Percentiles rank a stretch among this genome's conserved stretches.
Evolutionary conservation across 331 rosid species (phyloP).

Genomic region (Arachis monticola): DNA sequence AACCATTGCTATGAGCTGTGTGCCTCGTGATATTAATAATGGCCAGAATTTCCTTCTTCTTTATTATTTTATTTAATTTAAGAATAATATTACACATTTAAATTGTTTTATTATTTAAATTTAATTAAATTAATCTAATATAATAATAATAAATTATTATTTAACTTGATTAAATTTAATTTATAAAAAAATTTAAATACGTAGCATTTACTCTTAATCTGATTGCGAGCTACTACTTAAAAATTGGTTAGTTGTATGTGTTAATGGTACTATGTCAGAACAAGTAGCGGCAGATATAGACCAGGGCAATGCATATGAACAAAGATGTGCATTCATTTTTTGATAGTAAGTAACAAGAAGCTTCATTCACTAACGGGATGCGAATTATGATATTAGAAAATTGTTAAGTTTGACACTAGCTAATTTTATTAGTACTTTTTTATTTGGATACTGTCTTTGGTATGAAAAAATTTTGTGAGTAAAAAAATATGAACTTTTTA

Average conservation of each 20-base stretch:
- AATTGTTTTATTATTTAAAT: no score
- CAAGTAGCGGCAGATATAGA: neutral
- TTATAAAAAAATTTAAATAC: no score
- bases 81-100: no score
- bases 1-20: slow-evolving; percentile 34
- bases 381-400: neutral
- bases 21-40: slow-evolving; percentile 30
- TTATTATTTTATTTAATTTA: slow-evolving; percentile 11
- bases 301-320: neutral
- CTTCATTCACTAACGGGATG: no score
- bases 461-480: no score
- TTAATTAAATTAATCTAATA: no score
- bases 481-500: no score
- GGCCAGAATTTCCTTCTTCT: slow-evolving; percentile 1
- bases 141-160: no score
- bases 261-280: slow-evolving; percentile 25
- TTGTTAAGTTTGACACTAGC: neutral
- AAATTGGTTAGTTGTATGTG: neutral
- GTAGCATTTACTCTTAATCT: no score
- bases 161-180: no score
- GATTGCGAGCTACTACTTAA: neutral
- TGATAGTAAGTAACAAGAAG: neutral
- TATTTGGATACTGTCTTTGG: no score
- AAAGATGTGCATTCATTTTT: neutral
- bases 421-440: no score